A percentile compares a stretch with the other conserved stretches of the same genome.
phyloP scores from a whole-genome alignment of 1,284 basidiomycete genomes.

The Puccinia polysora region DNA sequence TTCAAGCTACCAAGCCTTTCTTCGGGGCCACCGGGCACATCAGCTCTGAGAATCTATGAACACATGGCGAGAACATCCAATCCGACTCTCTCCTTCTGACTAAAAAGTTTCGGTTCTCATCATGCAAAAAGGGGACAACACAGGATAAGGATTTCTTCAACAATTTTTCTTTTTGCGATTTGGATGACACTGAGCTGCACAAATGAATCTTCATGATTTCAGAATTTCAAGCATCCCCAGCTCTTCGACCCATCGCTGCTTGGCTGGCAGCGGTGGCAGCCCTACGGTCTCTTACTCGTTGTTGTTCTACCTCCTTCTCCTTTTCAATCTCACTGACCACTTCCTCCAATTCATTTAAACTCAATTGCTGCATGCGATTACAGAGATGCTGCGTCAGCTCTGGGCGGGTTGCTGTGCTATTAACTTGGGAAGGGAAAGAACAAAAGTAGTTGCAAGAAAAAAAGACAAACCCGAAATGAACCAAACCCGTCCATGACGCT shows the following conservation, averaged over 20 bases:
- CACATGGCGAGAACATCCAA: no score
- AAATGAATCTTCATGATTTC: background rate
- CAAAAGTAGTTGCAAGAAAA: background rate
- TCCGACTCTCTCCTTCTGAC: no score
- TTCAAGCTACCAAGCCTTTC: no score
- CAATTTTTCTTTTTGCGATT: background rate
- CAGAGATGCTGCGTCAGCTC: conserved; percentile 35
- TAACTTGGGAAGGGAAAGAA: conserved; percentile 12
- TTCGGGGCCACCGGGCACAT: no score
- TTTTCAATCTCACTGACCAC: conserved; percentile 86
- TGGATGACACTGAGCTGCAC: background rate
- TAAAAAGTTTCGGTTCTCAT: no score
- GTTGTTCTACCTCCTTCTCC: conserved; percentile 94
- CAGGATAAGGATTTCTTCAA: background rate
- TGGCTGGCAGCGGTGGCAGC: conserved; percentile 76
- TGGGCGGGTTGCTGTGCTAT: background rate
- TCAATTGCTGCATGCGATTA: conserved; percentile 64
- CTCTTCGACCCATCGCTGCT: conserved; percentile 64
- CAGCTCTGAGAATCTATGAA: no score
- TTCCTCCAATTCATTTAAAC: conserved; percentile 75
- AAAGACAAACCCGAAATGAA: conserved; percentile 11
- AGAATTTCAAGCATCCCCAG: conserved; percentile 2
- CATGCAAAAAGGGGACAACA: no score
- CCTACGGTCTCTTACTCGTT: conserved; percentile 70
- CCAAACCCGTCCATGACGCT: conserved; percentile 72